These are phyloP conservation scores for Diaporthe batatas DNA, from an alignment of 2,329 filamentous ascomycete species.

Conservation along the genomic window DNA sequence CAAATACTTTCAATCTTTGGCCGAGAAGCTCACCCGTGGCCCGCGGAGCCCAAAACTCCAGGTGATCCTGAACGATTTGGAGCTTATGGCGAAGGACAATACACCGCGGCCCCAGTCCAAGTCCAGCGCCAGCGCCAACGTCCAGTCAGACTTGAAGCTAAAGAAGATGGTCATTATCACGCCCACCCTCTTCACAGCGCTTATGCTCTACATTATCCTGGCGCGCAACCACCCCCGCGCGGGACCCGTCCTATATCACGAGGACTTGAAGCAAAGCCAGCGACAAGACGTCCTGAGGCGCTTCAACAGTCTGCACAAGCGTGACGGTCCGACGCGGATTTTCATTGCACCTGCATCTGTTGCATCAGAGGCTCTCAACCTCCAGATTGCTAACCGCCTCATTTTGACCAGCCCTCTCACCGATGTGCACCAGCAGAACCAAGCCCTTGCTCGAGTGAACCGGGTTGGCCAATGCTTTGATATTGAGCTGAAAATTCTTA, in stretches of 20 bases:
- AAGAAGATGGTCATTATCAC: conserved; percentile 40
- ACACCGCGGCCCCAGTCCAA: neutral
- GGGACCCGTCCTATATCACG: conserved; percentile 24
- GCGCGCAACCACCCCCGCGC: neutral
- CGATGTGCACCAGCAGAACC: conserved; percentile 11
- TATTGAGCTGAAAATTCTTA: conserved; percentile 8
- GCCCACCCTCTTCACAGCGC: conserved; percentile 26
- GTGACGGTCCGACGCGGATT: neutral
- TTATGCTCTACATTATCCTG: conserved; percentile 30
- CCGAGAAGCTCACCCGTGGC: neutral
- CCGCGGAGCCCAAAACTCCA: conserved; percentile 29
- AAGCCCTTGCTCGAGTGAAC: conserved; percentile 34
- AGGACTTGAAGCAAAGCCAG: conserved; percentile 17
- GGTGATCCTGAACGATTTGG: conserved; percentile 23
- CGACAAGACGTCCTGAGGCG: conserved; percentile 4
- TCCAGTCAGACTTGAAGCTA: neutral
- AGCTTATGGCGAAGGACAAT: neutral
- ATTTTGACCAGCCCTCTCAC: conserved; percentile 36
- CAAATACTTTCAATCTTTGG: neutral
- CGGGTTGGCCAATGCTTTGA: conserved; percentile 14
- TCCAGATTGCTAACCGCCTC: conserved; percentile 36
- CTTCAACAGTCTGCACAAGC: conserved; percentile 34
- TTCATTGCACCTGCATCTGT: conserved; percentile 21
- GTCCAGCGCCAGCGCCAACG: neutral
- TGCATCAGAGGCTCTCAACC: conserved; percentile 31